Evolutionary conservation across 2,329 filamentous ascomycete species (phyloP).

Genomic region (Talaromyces sp.): DNA sequence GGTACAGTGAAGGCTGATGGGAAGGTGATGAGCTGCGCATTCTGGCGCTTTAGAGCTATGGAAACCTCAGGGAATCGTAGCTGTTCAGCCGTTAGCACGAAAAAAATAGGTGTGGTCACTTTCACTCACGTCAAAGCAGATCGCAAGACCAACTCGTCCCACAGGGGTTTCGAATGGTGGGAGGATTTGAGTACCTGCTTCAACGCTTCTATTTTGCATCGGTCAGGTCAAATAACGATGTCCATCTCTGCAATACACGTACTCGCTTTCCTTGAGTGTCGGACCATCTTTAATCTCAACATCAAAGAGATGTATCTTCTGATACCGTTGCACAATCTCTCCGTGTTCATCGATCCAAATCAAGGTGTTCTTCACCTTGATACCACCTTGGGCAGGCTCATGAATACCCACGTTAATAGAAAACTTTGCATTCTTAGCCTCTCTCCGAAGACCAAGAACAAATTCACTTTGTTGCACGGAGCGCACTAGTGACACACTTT

Average conservation of each 20-base stretch:
- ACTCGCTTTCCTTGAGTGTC: slow-evolving; percentile 59
- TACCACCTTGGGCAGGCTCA: slow-evolving; percentile 57
- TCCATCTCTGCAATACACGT: neutral
- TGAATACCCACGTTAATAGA: slow-evolving; percentile 86
- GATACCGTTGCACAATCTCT: slow-evolving; percentile 63
- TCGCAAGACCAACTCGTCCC: slow-evolving; percentile 72
- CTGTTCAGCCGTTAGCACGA: slow-evolving; percentile 27
- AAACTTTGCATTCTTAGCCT: slow-evolving; percentile 61
- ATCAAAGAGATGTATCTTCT: slow-evolving; percentile 91
- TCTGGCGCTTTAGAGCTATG: slow-evolving; percentile 61
- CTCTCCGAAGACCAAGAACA: slow-evolving; percentile 67
- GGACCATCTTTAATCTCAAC: slow-evolving; percentile 58
- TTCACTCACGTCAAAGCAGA: slow-evolving; percentile 73
- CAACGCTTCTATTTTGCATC: slow-evolving; percentile 52
- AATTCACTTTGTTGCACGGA: slow-evolving; percentile 67
- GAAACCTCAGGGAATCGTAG: slow-evolving; percentile 76
- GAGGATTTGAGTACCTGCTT: slow-evolving; percentile 62
- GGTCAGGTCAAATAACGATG: neutral
- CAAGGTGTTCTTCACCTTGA: slow-evolving; percentile 60
- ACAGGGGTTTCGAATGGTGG: slow-evolving; percentile 69
- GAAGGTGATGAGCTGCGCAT: slow-evolving; percentile 76
- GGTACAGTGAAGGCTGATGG: slow-evolving; percentile 87
- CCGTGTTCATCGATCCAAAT: slow-evolving; percentile 65
- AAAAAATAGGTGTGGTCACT: neutral
- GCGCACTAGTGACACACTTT: slow-evolving; percentile 68